Conservation (phyloP, 116 monocot species). For the Trichopus zeylanicus region DNA sequence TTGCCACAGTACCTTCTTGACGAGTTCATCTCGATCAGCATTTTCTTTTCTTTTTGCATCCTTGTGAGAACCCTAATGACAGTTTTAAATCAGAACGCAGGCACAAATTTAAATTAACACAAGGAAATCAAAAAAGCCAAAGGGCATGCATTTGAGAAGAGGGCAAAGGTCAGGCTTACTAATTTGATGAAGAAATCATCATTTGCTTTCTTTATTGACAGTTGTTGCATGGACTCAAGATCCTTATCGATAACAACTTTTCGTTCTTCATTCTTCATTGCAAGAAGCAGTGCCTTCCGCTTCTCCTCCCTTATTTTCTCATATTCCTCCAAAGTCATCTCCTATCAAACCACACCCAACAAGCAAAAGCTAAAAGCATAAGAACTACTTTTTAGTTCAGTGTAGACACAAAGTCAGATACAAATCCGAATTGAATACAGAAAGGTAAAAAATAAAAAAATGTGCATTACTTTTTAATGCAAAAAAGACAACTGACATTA, state of each 20-base stretch:
- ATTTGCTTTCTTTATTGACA: slow-evolving; percentile 57
- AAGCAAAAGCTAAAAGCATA: no score
- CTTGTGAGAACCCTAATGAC: slow-evolving; percentile 55
- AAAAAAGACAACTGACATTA: no score
- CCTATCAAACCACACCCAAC: slow-evolving; percentile 33
- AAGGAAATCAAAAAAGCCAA: no score
- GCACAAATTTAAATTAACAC: not conserved
- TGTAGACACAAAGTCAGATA: no score
- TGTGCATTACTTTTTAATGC: no score
- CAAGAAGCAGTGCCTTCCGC: slow-evolving; percentile 61
- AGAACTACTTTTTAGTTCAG: no score
- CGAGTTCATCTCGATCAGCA: slow-evolving; percentile 55
- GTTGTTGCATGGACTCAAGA: slow-evolving; percentile 57
- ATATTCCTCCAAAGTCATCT: slow-evolving; percentile 92
- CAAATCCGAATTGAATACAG: no score
- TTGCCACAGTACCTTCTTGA: slow-evolving; percentile 78
- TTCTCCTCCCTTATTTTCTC: slow-evolving; percentile 82
- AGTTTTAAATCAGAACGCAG: not conserved
- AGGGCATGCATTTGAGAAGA: not conserved
- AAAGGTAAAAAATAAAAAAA: no score
- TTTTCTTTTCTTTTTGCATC: slow-evolving; percentile 49
- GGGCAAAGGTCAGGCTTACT: slow-evolving; percentile 25
- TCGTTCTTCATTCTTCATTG: slow-evolving; percentile 63
- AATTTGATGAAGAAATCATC: slow-evolving; percentile 73
- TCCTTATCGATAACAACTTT: slow-evolving; percentile 75